Evolutionary conservation across 805 yeast species (phyloP), one percentile per base, ranked within the genome.

Genomic region (Lipomyces orientalis): DNA sequence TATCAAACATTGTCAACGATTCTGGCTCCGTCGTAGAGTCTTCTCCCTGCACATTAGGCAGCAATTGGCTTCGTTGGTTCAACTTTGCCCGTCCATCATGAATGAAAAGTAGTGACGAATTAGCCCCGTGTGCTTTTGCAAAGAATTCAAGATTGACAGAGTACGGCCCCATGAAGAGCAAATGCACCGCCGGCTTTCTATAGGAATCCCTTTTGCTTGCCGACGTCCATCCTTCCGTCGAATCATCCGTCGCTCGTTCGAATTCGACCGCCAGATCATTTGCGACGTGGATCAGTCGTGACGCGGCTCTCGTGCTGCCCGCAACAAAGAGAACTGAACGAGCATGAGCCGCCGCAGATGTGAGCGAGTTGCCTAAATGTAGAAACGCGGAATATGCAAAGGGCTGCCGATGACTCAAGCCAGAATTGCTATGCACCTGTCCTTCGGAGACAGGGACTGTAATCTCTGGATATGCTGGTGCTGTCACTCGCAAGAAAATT

Each of bases 11-110:
- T 3, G 67, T 39, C 16, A 66, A 33, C 2, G 66, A 55, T 37
- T 68, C 69, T n/a, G 62, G 34, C 29, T 55, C 55, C 7, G 22
- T 16, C 12, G 19, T 33, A n/a, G 22, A 25, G 29, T 54, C 68
- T 25, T 57, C 33, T 35, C 61, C 54, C 8, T 8, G 22, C 16
- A 58, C 56, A 9, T 64, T 64, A 1, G 60, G 62, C 9, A 59
- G 51, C n/a, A 16, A 25, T 37, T 37, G 64, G n/a, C 57, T 14
- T 5, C 62, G 37, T 35, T 69, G 71, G 22, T 69, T 69, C 51
- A 69, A 59, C 43, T 66, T 31, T 6, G 72, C 66, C 7, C 72
- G 54, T n/a, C 62, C 72, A 37, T 69, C 71, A 43, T 66, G 70
- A 7, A 69, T 34, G 22, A 34, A 57, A 4, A 69, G 62, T 19